These are phyloP conservation scores for Coemansia sp. DNA, from an alignment of 192 early-diverging fungal genomes.

Conservation along the genomic window DNA sequence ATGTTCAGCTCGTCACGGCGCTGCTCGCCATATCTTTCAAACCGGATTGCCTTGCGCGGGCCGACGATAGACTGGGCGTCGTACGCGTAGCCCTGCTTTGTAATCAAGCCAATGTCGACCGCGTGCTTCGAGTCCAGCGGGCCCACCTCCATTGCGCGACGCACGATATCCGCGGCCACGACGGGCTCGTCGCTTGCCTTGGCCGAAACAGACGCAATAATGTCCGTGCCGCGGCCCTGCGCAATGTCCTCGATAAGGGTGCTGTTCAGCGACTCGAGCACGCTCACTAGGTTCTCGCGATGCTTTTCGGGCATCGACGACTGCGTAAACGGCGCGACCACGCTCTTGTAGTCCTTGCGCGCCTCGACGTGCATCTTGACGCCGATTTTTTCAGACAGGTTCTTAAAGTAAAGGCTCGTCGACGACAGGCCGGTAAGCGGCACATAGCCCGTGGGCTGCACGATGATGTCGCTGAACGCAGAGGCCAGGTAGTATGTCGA, in stretches of 20 bases:
- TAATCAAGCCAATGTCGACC: slow-evolving; percentile 55
- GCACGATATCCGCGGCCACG: slow-evolving; percentile 36
- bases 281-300: slow-evolving; percentile 55
- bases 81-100: slow-evolving; percentile 53
- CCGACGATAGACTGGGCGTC: slow-evolving; percentile 44
- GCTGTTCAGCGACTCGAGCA: slow-evolving; percentile 57
- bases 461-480: slow-evolving; percentile 59
- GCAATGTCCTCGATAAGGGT: slow-evolving; percentile 58
- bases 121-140: slow-evolving; percentile 56
- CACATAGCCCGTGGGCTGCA: slow-evolving; percentile 60
- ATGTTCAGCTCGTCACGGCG: slow-evolving; percentile 7
- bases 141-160: slow-evolving; percentile 56
- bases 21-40: slow-evolving; percentile 10
- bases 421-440: slow-evolving; percentile 60
- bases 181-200: not conserved
- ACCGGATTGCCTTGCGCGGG: slow-evolving; percentile 13
- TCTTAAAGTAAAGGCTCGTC: slow-evolving; percentile 57
- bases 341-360: slow-evolving; percentile 62
- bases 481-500: slow-evolving; percentile 64
- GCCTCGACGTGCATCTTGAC: slow-evolving; percentile 55
- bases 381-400: slow-evolving; percentile 58
- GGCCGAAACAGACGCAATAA: slow-evolving; percentile 8
- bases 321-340: slow-evolving; percentile 54
- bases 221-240: slow-evolving; percentile 19
- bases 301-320: slow-evolving; percentile 54